Evolutionary conservation across 2,329 filamentous ascomycete species (phyloP).

Genomic region (Coniochaeta sp.): DNA sequence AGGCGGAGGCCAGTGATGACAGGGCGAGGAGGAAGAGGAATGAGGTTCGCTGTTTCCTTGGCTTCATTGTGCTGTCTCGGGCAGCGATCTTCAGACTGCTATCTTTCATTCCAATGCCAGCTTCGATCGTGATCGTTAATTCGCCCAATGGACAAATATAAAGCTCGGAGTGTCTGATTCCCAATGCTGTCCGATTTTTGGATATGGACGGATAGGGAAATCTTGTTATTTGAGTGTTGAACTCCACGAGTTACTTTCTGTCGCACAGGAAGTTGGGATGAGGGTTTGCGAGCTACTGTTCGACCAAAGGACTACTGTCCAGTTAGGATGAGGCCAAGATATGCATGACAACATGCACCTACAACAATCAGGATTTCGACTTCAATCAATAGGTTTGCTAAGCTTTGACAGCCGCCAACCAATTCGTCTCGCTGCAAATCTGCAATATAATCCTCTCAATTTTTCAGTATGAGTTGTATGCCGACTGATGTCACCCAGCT

Average conservation of each 20-base stretch:
- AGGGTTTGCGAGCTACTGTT: not conserved
- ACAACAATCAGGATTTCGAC: not conserved
- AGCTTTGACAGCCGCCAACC: not conserved
- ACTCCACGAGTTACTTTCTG: not conserved
- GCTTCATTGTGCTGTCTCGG: not conserved
- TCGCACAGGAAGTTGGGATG: not conserved
- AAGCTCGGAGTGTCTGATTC: too few species aligned
- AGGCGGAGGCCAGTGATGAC: slow-evolving; percentile 10
- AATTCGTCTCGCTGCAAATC: not conserved
- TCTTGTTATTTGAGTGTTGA: too few species aligned
- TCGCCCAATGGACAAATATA: too few species aligned
- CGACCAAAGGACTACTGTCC: not conserved
- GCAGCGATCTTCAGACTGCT: not conserved
- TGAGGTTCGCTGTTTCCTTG: not conserved
- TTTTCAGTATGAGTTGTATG: not conserved
- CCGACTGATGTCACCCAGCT: not conserved
- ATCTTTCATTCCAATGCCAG: not conserved
- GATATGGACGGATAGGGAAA: too few species aligned
- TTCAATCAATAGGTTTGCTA: not conserved
- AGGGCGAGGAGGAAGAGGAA: slow-evolving; percentile 3
- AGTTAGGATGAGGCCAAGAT: not conserved
- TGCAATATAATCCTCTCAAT: not conserved
- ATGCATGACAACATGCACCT: not conserved
- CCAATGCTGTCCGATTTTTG: not conserved
- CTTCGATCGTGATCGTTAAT: not conserved